Percentiles rank a stretch among this genome's conserved stretches.
Conservation (phyloP, 768 basidiomycete species). For the Lactifluus subvellereus region DNA sequence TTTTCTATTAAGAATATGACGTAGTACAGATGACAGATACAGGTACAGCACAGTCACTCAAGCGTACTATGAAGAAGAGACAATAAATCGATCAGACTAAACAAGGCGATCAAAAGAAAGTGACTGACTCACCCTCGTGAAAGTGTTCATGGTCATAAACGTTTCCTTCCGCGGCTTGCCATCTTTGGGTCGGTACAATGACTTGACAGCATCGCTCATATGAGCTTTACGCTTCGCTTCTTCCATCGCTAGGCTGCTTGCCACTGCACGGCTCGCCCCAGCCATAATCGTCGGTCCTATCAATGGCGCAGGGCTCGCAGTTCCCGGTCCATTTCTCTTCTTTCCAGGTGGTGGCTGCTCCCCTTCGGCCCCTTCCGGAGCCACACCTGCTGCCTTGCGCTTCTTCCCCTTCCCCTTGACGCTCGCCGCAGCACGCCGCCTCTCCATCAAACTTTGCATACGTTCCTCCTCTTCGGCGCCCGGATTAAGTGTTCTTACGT, state of each 20-base stretch:
- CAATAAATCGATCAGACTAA: not conserved
- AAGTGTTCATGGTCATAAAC: constrained; percentile 89
- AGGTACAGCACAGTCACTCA: constrained; percentile 19
- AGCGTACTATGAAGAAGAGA: constrained; percentile 24
- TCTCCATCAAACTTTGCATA: constrained; percentile 52
- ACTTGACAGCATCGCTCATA: constrained; percentile 86
- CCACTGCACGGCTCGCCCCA: constrained; percentile 55
- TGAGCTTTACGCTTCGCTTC: constrained; percentile 76
- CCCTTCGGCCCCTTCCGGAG: constrained; percentile 31
- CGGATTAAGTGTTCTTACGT: constrained; percentile 67
- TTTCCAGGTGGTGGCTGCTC: constrained; percentile 33
- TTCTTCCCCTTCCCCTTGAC: constrained; percentile 52
- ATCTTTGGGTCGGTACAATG: constrained; percentile 61
- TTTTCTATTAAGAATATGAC: constrained; percentile 4
- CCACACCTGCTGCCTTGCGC: constrained; percentile 42
- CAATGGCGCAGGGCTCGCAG: constrained; percentile 33
- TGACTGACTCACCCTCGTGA: constrained; percentile 66
- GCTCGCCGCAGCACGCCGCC: constrained; percentile 51
- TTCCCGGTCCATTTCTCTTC: constrained; percentile 6
- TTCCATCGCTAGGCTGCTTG: constrained; percentile 66
- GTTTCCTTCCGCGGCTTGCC: constrained; percentile 65
- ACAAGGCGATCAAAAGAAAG: not conserved
- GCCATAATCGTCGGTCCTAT: constrained; percentile 50
- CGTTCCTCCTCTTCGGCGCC: constrained; percentile 55
- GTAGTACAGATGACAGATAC: no score